Percentiles rank a stretch among this genome's conserved stretches.
Conservation (phyloP, 225 moss, liverwort and hornwort species). For the Polytrichum formosum region DNA sequence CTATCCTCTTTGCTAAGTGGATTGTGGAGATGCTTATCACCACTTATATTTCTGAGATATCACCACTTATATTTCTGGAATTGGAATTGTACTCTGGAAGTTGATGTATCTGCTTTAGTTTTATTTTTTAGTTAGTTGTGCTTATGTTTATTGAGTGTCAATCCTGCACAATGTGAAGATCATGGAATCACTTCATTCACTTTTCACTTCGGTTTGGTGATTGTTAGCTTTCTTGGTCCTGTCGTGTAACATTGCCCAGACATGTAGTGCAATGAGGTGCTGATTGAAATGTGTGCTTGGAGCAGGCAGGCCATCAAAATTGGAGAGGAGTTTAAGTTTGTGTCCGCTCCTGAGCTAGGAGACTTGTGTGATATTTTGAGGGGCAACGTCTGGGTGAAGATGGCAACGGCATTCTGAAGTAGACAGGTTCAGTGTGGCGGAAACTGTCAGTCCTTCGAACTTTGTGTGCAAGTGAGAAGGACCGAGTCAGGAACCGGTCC, state of each 20-base stretch:
- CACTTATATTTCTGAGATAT: no score
- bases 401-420: conserved; percentile 82
- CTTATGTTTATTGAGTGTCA: no score
- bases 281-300: not conserved
- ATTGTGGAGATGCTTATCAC: no score
- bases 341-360: conserved; percentile 83
- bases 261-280: no score
- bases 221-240: no score
- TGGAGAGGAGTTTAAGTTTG: conserved; percentile 78
- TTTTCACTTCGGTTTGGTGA: no score
- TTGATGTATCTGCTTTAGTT: not conserved
- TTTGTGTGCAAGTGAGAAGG: conserved; percentile 77
- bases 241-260: no score
- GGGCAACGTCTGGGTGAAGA: conserved; percentile 80
- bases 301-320: conserved; percentile 67
- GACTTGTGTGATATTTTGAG: conserved; percentile 89
- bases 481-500: conserved; percentile 89
- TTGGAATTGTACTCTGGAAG: not conserved
- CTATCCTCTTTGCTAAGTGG: no score
- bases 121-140: no score
- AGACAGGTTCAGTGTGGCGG: conserved; percentile 90
- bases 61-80: no score
- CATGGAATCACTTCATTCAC: no score
- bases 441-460: conserved; percentile 85
- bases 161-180: no score